phyloP scores from a whole-genome alignment of 2,329 filamentous ascomycete genomes.

The Penicillium sp. region DNA sequence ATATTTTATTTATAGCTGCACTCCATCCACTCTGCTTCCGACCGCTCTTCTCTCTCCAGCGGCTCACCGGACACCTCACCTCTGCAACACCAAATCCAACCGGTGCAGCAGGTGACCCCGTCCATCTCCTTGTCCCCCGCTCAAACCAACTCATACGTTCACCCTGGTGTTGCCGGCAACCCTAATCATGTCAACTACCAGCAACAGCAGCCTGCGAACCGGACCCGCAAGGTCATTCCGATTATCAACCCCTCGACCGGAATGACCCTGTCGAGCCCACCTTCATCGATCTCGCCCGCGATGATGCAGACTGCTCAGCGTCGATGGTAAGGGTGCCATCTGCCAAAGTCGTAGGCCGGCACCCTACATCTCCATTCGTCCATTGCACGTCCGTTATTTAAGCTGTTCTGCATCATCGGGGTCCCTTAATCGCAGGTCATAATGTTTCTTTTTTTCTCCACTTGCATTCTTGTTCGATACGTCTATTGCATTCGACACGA shows the following conservation, averaged over 20 bases:
- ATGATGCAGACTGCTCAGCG: slow-evolving; percentile 57
- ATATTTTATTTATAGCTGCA: slow-evolving; percentile 61
- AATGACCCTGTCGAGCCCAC: slow-evolving; percentile 82
- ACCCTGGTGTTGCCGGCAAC: slow-evolving; percentile 66
- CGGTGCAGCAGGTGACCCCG: slow-evolving; percentile 71
- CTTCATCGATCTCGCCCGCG: slow-evolving; percentile 67
- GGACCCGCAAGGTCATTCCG: slow-evolving; percentile 90
- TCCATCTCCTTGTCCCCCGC: slow-evolving; percentile 68
- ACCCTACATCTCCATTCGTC: slow-evolving; percentile 30
- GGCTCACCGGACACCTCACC: slow-evolving; percentile 91
- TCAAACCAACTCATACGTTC: slow-evolving; percentile 58
- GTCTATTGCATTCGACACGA: slow-evolving; percentile 33
- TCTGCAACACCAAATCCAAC: slow-evolving; percentile 75
- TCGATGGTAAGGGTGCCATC: slow-evolving; percentile 39
- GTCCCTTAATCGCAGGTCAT: slow-evolving; percentile 37
- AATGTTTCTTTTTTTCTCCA: slow-evolving; percentile 30
- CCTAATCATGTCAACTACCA: slow-evolving; percentile 76
- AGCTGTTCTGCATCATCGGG: slow-evolving; percentile 40
- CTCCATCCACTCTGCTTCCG: slow-evolving; percentile 85
- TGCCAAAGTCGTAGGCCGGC: slow-evolving; percentile 26
- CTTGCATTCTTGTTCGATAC: slow-evolving; percentile 32
- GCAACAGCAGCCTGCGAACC: slow-evolving; percentile 89
- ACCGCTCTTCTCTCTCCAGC: slow-evolving; percentile 91
- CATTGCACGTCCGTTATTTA: slow-evolving; percentile 32
- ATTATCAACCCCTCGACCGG: slow-evolving; percentile 96